Conservation (phyloP, 495 filamentous ascomycete genomes). For the Aspergillus taichungensis region DNA sequence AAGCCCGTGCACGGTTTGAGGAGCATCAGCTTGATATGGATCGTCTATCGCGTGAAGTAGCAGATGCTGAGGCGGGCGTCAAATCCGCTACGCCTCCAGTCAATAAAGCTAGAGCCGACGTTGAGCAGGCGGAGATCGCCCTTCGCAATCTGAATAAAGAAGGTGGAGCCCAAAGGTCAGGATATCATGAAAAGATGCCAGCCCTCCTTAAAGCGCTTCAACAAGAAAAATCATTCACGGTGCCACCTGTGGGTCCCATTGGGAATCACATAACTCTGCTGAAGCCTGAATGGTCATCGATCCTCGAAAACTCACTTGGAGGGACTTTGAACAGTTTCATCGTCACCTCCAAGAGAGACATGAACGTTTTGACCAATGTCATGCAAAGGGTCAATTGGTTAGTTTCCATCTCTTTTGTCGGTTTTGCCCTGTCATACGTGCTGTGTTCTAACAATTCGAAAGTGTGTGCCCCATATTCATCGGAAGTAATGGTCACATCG, state of each 20-base stretch:
- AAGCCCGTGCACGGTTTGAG: conserved; percentile 21
- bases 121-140: conserved; percentile 34
- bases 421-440: conserved; percentile 3
- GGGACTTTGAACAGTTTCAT: conserved; percentile 61
- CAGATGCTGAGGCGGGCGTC: conserved; percentile 25
- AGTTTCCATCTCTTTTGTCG: conserved; percentile 4
- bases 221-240: conserved; percentile 53
- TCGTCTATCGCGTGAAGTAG: conserved; percentile 26
- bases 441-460: conserved; percentile 10
- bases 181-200: conserved; percentile 54
- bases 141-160: conserved; percentile 44
- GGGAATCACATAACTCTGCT: conserved; percentile 65
- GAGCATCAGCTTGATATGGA: conserved; percentile 20
- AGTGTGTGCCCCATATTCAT: conserved; percentile 59
- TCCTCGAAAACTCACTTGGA: conserved; percentile 68
- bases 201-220: conserved; percentile 57
- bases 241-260: conserved; percentile 75
- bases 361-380: conserved; percentile 48
- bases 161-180: conserved; percentile 39
- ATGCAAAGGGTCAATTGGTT: conserved; percentile 54
- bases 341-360: conserved; percentile 65
- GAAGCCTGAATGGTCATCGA: conserved; percentile 75
- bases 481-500: conserved; percentile 46
- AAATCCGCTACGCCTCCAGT: conserved; percentile 17
- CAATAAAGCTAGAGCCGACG: conserved; percentile 25